These are phyloP conservation scores for Gossypium stocksii DNA, from an alignment of 345 rosid genomes.

Conservation along the genomic window DNA sequence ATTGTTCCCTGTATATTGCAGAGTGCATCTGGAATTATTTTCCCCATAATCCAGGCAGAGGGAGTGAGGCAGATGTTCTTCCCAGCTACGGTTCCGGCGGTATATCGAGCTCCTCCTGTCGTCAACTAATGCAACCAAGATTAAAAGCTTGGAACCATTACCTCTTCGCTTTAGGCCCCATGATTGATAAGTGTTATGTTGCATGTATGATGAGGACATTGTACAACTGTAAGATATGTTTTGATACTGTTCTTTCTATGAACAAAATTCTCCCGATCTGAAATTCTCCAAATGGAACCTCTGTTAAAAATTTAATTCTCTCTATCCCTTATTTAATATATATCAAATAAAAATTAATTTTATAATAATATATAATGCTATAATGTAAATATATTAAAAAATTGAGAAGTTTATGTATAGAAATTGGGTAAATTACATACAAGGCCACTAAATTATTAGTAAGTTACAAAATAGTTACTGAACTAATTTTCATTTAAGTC, in stretches of 20 bases:
- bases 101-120: conserved; percentile 25
- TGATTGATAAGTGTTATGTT: neutral
- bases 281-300: neutral
- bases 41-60: conserved; percentile 43
- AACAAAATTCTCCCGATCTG: neutral
- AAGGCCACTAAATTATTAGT: too few relatives aligned
- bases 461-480: too few relatives aligned
- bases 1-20: conserved; percentile 10
- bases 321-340: too few relatives aligned
- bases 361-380: too few relatives aligned
- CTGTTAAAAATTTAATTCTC: neutral
- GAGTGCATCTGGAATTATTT: conserved; percentile 44
- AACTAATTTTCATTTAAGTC: too few relatives aligned
- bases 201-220: neutral
- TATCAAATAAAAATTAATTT: too few relatives aligned
- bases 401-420: too few relatives aligned
- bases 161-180: neutral
- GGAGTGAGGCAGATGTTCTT: conserved; percentile 50
- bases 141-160: neutral
- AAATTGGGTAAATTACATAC: too few relatives aligned
- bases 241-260: neutral
- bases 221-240: neutral
- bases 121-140: neutral
- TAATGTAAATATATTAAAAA: too few relatives aligned
- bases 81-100: conserved; percentile 34